phyloP scores from a whole-genome alignment of 768 basidiomycete genomes.

The Suillus brevipes region DNA sequence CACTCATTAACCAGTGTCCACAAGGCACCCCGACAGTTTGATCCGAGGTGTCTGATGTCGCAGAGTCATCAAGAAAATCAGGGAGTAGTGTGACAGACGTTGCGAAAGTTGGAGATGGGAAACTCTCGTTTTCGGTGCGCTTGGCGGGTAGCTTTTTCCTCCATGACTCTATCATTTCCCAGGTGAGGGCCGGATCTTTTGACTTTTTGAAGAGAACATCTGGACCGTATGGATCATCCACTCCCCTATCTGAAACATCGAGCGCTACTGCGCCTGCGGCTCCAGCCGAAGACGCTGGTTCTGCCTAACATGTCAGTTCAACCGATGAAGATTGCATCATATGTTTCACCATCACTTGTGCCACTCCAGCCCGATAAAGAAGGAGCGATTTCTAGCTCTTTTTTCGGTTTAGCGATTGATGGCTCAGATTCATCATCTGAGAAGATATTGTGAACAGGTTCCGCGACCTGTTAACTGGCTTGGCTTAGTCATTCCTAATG shows the following conservation, averaged over 20 bases:
- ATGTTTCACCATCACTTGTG: slow-evolving; percentile 28
- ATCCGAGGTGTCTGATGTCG: slow-evolving; percentile 32
- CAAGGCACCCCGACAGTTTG: slow-evolving; percentile 30
- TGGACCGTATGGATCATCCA: slow-evolving; percentile 5
- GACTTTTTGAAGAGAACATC: slow-evolving; percentile 22
- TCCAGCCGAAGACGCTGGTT: slow-evolving; percentile 25
- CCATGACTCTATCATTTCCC: slow-evolving; percentile 34
- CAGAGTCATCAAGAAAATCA: slow-evolving; percentile 26
- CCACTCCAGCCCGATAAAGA: slow-evolving; percentile 34
- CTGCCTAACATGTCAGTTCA: slow-evolving; percentile 12
- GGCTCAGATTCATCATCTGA: neutral
- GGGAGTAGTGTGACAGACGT: neutral
- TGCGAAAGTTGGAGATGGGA: neutral
- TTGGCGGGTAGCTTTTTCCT: slow-evolving; percentile 27
- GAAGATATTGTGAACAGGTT: slow-evolving; percentile 32
- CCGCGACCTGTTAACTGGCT: slow-evolving; percentile 25
- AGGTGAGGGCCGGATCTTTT: slow-evolving; percentile 24
- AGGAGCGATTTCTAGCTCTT: slow-evolving; percentile 10
- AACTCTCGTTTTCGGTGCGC: slow-evolving; percentile 12
- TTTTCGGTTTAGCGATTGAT: neutral
- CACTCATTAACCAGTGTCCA: slow-evolving; percentile 32
- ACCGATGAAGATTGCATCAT: neutral
- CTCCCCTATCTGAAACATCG: slow-evolving; percentile 23
- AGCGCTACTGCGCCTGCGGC: slow-evolving; percentile 15
- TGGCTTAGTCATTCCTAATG: neutral